Evolutionary conservation across 345 rosid species (phyloP), one percentile per base, ranked within the genome.

Genomic region (Pelargonium nanum): DNA sequence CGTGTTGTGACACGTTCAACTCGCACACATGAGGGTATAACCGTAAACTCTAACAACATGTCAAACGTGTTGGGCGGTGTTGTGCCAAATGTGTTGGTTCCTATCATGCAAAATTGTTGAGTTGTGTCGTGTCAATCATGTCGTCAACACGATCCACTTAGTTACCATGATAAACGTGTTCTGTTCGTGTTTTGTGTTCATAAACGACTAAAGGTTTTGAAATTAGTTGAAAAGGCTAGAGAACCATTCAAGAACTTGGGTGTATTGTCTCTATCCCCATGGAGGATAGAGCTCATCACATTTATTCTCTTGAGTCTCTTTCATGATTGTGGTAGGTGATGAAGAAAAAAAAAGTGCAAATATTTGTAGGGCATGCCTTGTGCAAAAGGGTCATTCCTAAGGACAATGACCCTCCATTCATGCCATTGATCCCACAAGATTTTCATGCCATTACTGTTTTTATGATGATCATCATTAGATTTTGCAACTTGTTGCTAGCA

Each of bases 241-340:
- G 40, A 30, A 30, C 40, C 16, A 40, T 40, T 40, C 2, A 40
- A 2, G 48, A 6, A 9, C 22, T 8, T 19, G 26, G 55, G 56
- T 2, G 59, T 34, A 53, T 64, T 56, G 67, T 40, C 67, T 40
- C 24, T 56, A 6, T 64, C n/a, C 60, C 16, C 19, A 62, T 62
- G 55, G 55, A 61, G 48, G 8, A 61, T 20, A n/a, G 56, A 61
- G 65, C 55, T 55, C 53, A 7, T 50, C 44, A 15, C 6, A n/a
- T 55, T 55, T 12, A 40, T 24, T 56, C 55, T 32, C 60, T 40
- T 55, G 24, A 30, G 56, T 64, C 23, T 12, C 40, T 55, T 55
- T 64, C 44, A 40, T 64, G 54, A 56, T 55, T 55, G 40, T 32
- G 52, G 24, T 7, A 34, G 52, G 26, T 59, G 62, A 59, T 16